Base-by-base conservation (phyloP, 2,329 filamentous ascomycete species). In the Meredithiella fracta region DNA sequence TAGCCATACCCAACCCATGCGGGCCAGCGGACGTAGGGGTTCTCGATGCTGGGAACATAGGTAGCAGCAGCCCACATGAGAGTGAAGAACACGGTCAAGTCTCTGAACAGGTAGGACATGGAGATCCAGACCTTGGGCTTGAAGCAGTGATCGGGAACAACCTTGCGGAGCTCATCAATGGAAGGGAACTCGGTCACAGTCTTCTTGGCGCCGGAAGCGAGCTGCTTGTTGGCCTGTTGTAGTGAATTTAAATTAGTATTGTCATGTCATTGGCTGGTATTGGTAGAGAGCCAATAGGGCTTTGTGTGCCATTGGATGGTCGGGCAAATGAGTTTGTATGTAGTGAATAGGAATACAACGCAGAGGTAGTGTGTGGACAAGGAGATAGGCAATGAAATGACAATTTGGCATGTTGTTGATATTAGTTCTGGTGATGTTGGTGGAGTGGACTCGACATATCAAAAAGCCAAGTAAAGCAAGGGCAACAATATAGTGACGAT, bases 111-210 rank as follows among this genome's bases (percentile, higher is more conserved):
- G 65, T 82, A 82, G 63, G 68, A 67, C 62, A 77, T 67, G 6
- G 77, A 80, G 34, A 67, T 72, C 60, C 68, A 60, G 51, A 72
- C 69, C 26, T 75, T 75, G 3, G 76, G 74, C 64, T 78, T 65
- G 67, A 82, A 81, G 71, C 79, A 83, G 64, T 82, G 73, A 15
- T 72, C 67, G 25, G 79, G 79, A 60, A 83, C 82, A 53, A 77
- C 74, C 62, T 73, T 67, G 53, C 70, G 65, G 60, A 74, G 67
- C 51, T 70, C 71, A 63, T 72, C 70, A 62, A 74, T 72, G 61
- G 75, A 72, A 47, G 73, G 73, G 63, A 62, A 61, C 54, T 57
- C 59, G 44, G 47, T 44, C 14, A 47, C 34, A 25, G 29, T 47
- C 38, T 55, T 55, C 20, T 22, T 51, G 15, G 22, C 57, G 26